Evolutionary conservation across 1,284 basidiomycete species (phyloP), one percentile per base, ranked within the genome.

Genomic region (Trichosporon sp.): DNA sequence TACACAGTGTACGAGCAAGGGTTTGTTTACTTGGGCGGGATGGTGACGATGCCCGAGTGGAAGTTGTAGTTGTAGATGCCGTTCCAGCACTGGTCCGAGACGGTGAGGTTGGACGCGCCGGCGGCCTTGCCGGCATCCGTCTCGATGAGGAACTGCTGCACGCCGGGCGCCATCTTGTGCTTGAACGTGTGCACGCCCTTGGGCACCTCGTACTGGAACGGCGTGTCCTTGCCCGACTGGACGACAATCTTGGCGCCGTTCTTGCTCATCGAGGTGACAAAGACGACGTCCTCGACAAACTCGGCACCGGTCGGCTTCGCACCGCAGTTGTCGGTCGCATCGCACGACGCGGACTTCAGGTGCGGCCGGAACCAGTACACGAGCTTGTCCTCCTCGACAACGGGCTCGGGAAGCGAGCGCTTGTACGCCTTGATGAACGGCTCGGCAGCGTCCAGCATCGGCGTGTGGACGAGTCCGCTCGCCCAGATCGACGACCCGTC

Each of bases 361-460:
- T 78, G 77, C n/a, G 81, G 81, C 64, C 82, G 76, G 71, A 83
- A 77, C 80, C 81, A 83, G 72, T 81, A 83, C 23, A 82, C 74
- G 34, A 82, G 65, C 68, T 75, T 75, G 84, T 84, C 82, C 25
- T 75, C 67, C 2, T 76, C 74, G 62, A 83, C 76, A 21, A 78
- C 69, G 0, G 80, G 78, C 12, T 64, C 67, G 3, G 68, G 64
- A 0, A 65, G 29, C 15, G 81, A 80, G 1, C 71, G 65, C 74
- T 81, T 81, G 77, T 80, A 84, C 5, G 83, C 83, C 31, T 72
- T 72, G 68, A 84, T 84, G 76, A 80, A 84, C 2, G 83, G 81
- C 44, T 75, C 68, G 21, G 81, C 78, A 34, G 83, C 75, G 70
- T 81, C 80, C 9, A 82, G 75, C 76, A 83, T 76, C 23, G 80